Base-by-base conservation (phyloP, 2,329 filamentous ascomycete species). In the Apiospora rasikravindrae region DNA sequence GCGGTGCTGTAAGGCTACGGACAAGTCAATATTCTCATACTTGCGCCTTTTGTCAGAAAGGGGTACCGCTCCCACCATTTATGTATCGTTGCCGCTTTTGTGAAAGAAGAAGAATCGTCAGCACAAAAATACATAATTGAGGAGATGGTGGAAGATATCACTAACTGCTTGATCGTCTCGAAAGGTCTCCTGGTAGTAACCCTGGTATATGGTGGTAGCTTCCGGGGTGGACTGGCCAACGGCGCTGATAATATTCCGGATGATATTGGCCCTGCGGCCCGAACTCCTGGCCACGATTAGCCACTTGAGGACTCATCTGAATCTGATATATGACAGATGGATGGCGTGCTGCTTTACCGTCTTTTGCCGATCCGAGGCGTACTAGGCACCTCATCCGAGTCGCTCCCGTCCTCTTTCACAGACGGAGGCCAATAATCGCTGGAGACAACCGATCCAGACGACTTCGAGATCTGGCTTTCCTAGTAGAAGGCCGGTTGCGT, bases 161-260 rank as follows among this genome's bases (percentile, higher is more conserved):
- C 57, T 64, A 13, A 64, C 57, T 14, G 57, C 57, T 64, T 64
- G 33, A n/a, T 64, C 57, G 22, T 64, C 57, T n/a, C 33, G 29
- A 19, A 64, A 64, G 3, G 33, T 40, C 57, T 37, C 57, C 22
- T 64, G 57, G 33, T 64, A 64, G 22, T 64, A 64, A 8, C 57
- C 57, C 11, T 33, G 57, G 40, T 64, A 64, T 64, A 19, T 40
- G 19, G 33, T n/a, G 33, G 57, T 64, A 16, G 33, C 33, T 22
- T 64, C 57, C 6, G 57, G 57, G 19, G 57, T 40, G 22, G 57
- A 64, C 37, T 64, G 57, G 33, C 57, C 57, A n/a, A 64, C 57
- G 33, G 57, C 57, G 8, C 33, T 64, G 57, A 64, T 64, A 40
- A 64, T 64, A 40, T 64, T 64, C 19, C 57, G 57, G 57, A 64